Percentiles rank a stretch among this genome's conserved stretches.
Conservation (phyloP, 2,329 filamentous ascomycete species). For the Alternaria brassicae region DNA sequence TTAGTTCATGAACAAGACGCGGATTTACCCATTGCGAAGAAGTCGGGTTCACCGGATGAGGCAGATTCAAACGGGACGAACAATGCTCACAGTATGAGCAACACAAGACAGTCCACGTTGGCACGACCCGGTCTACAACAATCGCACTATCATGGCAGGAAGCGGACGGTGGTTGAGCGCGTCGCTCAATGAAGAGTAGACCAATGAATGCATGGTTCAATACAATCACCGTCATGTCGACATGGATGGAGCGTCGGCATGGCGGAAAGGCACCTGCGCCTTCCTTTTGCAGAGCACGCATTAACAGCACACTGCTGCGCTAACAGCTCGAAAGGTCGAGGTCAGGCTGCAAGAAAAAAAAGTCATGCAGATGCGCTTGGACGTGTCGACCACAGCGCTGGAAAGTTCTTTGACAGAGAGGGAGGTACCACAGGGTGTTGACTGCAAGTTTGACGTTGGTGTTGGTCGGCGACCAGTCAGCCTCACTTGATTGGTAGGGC, state of each 20-base stretch:
- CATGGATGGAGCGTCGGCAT: not conserved
- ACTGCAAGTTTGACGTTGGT: slow-evolving; percentile 15
- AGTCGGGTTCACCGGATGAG: slow-evolving; percentile 20
- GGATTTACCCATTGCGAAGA: slow-evolving; percentile 21
- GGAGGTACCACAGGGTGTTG: slow-evolving; percentile 18
- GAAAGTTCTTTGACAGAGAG: slow-evolving; percentile 7
- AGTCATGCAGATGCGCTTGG: slow-evolving; percentile 3
- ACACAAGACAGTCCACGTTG: slow-evolving; percentile 19
- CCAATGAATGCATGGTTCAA: not conserved
- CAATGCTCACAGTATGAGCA: slow-evolving; percentile 24
- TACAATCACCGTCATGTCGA: slow-evolving; percentile 9
- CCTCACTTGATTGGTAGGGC: slow-evolving; percentile 38
- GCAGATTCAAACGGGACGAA: slow-evolving; percentile 27
- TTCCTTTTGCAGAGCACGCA: slow-evolving; percentile 14
- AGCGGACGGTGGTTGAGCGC: slow-evolving; percentile 36
- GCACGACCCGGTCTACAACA: slow-evolving; percentile 31
- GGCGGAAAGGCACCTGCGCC: slow-evolving; percentile 3
- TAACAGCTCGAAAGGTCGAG: slow-evolving; percentile 1
- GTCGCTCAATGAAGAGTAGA: slow-evolving; percentile 11
- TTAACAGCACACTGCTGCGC: slow-evolving; percentile 4
- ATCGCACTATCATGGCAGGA: slow-evolving; percentile 30
- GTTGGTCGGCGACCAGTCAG: slow-evolving; percentile 36
- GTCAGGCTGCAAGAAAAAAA: slow-evolving; percentile 4
- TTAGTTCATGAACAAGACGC: slow-evolving; percentile 40
- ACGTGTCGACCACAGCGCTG: slow-evolving; percentile 1